Conservation (phyloP, 2,329 filamentous ascomycete species). For the Boeremia exigua region DNA sequence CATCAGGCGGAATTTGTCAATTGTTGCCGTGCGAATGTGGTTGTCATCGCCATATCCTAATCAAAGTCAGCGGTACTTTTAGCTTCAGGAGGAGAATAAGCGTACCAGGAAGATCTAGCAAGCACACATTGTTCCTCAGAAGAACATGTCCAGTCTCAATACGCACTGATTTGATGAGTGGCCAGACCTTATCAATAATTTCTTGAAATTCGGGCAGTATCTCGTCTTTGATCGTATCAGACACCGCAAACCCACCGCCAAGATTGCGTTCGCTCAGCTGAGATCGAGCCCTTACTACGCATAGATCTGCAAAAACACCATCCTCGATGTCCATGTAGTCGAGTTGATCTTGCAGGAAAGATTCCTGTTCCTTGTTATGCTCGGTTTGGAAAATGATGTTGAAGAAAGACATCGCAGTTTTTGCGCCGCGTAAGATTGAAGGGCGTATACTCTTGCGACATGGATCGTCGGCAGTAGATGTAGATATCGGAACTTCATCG, state of each 20-base stretch:
- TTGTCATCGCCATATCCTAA: slow-evolving; percentile 24
- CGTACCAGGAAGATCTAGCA: slow-evolving; percentile 25
- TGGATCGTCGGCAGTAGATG: background rate
- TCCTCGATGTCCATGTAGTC: slow-evolving; percentile 4
- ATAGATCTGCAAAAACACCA: background rate
- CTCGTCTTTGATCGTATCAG: slow-evolving; percentile 6
- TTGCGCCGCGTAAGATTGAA: background rate
- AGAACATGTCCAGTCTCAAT: slow-evolving; percentile 20
- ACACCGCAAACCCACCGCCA: background rate
- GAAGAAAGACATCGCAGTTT: slow-evolving; percentile 20
- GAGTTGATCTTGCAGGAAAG: slow-evolving; percentile 2
- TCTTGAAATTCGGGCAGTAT: background rate
- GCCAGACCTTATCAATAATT: slow-evolving; percentile 8
- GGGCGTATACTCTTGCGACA: background rate
- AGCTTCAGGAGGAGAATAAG: background rate
- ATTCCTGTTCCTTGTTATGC: background rate
- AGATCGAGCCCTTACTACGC: background rate
- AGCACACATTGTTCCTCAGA: slow-evolving; percentile 6
- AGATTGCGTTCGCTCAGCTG: background rate
- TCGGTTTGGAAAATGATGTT: slow-evolving; percentile 15
- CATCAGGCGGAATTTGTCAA: slow-evolving; percentile 16
- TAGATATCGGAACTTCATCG: background rate
- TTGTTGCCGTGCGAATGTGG: slow-evolving; percentile 16
- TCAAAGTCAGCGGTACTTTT: background rate
- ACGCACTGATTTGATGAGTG: slow-evolving; percentile 13